phyloP scores from a whole-genome alignment of 2,329 filamentous ascomycete genomes.

The Ceratocystis papillata region DNA sequence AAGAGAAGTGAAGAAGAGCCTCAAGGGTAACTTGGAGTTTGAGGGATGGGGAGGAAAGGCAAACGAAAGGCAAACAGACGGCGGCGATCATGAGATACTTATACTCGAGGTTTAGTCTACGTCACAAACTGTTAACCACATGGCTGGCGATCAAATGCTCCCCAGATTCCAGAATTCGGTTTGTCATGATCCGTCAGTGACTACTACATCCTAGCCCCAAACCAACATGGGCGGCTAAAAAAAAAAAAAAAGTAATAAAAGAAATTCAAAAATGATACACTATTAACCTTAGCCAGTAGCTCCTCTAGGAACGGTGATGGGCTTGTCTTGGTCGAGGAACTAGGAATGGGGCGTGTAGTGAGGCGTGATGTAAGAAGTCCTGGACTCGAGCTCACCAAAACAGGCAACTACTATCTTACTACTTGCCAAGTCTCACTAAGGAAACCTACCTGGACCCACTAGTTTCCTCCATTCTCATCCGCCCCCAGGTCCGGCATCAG shows the following conservation, averaged over 20 bases:
- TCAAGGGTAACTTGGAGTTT: not conserved
- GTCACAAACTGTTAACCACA: not conserved
- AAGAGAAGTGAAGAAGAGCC: not conserved
- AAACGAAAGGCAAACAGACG: not conserved
- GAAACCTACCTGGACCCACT: not conserved
- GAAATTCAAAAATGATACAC: not conserved
- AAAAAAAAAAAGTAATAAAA: not conserved
- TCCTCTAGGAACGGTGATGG: not conserved
- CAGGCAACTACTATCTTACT: not conserved
- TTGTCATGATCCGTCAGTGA: not conserved
- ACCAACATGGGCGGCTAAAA: not conserved
- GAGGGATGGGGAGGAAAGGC: not conserved
- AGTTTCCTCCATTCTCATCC: not conserved
- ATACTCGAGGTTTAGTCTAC: not conserved
- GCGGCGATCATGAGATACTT: not conserved
- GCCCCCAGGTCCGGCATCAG: not conserved
- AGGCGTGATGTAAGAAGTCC: not conserved
- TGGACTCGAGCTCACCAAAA: not conserved
- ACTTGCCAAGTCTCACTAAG: not conserved
- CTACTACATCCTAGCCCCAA: not conserved
- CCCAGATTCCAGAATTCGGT: constrained; percentile 1
- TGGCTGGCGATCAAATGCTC: not conserved
- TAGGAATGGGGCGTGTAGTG: no score
- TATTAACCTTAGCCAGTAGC: not conserved
- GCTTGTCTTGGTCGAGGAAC: no score